These are phyloP conservation scores for Zoysia pacifica DNA, from an alignment of 176 grass and related monocot genomes.

Conservation along the genomic window DNA sequence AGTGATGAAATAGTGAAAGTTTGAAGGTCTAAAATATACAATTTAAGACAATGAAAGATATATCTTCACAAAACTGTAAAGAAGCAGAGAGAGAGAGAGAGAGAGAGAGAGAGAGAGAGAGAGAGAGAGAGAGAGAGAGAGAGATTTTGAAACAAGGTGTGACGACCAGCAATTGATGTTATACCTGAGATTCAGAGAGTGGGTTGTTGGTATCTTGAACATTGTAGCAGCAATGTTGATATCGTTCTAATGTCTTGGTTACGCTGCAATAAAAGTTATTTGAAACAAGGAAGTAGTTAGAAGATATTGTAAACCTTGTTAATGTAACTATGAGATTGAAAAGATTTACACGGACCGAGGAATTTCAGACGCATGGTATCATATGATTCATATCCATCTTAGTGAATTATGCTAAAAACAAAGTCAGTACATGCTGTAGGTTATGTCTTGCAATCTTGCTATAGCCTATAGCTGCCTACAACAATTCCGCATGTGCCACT, in stretches of 20 bases:
- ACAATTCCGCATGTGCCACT: neutral
- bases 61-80: neutral
- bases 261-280: slow-evolving; percentile 17
- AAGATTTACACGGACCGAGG: neutral
- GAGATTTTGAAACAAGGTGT: neutral
- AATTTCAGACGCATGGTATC: neutral
- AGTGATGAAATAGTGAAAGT: neutral
- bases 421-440: neutral
- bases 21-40: neutral
- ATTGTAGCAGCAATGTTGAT: slow-evolving; percentile 51
- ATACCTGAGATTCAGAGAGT: slow-evolving; percentile 67
- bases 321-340: neutral
- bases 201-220: slow-evolving; percentile 45
- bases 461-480: neutral
- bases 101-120: neutral
- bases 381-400: neutral
- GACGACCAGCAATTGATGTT: neutral
- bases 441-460: neutral
- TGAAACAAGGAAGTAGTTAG: neutral
- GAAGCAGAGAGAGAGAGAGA: neutral
- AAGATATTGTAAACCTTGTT: neutral
- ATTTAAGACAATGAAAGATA: neutral
- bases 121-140: neutral
- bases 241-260: slow-evolving; percentile 60
- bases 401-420: neutral